phyloP scores from a whole-genome alignment of 108 stramenopile species.

The Mediolabrus comicus region DNA sequence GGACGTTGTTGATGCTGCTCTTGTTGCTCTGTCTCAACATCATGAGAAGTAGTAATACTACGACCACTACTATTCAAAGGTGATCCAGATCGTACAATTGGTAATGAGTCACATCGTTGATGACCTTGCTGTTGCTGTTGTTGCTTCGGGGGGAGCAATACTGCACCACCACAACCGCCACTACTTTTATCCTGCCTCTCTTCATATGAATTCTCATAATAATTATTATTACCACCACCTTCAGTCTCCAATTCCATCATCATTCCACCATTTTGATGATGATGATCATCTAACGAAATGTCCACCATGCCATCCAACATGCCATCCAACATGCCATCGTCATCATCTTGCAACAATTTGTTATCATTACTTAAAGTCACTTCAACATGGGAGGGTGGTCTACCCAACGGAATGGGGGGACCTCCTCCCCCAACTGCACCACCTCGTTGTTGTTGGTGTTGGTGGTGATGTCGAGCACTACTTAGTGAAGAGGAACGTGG shows the following conservation, averaged over 20 bases:
- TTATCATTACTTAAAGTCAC: background rate
- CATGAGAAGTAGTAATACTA: background rate
- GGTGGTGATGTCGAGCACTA: background rate
- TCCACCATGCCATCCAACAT: background rate
- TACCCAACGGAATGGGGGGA: too few species aligned
- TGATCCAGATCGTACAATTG: background rate
- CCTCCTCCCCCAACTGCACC: too few species aligned
- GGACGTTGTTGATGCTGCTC: background rate
- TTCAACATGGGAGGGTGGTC: too few species aligned
- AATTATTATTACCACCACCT: background rate
- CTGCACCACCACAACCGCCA: too few species aligned
- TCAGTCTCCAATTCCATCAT: background rate
- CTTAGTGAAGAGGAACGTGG: background rate
- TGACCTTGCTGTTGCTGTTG: background rate
- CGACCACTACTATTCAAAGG: background rate
- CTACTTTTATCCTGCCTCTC: background rate
- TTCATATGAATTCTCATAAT: too few species aligned
- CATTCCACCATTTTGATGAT: background rate
- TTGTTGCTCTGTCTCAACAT: background rate
- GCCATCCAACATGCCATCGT: background rate
- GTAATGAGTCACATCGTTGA: background rate
- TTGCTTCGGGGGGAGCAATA: background rate
- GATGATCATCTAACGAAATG: background rate
- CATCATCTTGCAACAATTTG: background rate
- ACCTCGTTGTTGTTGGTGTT: too few species aligned